Base-by-base conservation (phyloP, 768 basidiomycete species). In the Serendipita sp. region DNA sequence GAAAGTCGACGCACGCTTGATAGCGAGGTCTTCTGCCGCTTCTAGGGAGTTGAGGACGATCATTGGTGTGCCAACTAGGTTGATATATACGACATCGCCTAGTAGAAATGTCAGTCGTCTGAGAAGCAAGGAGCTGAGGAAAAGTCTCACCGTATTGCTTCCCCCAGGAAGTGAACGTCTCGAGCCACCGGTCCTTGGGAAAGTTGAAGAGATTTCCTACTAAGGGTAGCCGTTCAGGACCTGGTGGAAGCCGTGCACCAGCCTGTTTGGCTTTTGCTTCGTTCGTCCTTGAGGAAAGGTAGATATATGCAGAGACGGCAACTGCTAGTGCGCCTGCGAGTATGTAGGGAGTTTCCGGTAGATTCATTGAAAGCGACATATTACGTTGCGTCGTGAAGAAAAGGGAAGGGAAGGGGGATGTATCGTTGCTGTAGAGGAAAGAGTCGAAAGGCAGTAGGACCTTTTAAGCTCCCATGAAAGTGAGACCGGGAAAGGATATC, bases 1-100 rank as follows among this genome's bases (percentile, higher is more conserved):
- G 64, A 67, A 67, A n/a, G 65, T 65, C n/a, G 63, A 63, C 16
- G 62, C 61, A 38, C 67, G 61, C 61, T 67, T 64, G 31, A 65
- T 43, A 34, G 67, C 45, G 3, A 67, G 56, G 13, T 64, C 67
- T 24, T 50, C 58, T 16, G 61, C 51, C 11, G 63, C 64, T 34
- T 65, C 61, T 16, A 63, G 34, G 5, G 62, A 63, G 31, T 64
- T 63, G 43, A 65, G 64, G 17, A 65, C 48, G 34, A 65, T 65
- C 44, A 65, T 64, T 33, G 22, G 62, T 17, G 44, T 64, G 11
- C 64, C 64, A 20, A 53, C 42, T 24, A 65, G 11, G 16, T 42
- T 65, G 45, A 65, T 38, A 28, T 63, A 48, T 3, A 61, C 61
- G 38, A 65, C 61, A 30, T 63, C 44, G 31, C 64, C 64, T 65